A percentile compares a stretch with the other conserved stretches of the same genome.
Conservation (phyloP, 2,329 filamentous ascomycete species). For the Beauveria brongniartii region DNA sequence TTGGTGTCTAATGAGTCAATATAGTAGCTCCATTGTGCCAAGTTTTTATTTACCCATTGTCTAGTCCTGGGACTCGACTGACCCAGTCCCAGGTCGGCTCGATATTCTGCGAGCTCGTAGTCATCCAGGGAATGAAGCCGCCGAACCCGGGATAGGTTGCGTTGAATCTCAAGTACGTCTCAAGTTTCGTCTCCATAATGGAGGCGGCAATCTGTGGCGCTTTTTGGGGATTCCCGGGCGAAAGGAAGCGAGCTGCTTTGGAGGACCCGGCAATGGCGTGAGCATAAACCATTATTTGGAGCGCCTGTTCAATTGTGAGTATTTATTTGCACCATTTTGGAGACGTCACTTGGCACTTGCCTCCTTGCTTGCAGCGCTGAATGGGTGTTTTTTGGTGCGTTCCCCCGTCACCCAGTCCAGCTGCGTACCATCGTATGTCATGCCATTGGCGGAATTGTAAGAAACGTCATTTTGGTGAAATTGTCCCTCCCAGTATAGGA, state of each 20-base stretch:
- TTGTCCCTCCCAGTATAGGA: conserved; percentile 36
- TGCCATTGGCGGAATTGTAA: conserved; percentile 33
- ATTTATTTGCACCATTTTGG: neutral
- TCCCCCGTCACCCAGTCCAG: conserved; percentile 30
- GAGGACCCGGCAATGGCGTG: conserved; percentile 30
- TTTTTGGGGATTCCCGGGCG: conserved; percentile 22
- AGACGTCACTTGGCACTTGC: conserved; percentile 8
- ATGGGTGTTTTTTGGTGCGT: conserved; percentile 26
- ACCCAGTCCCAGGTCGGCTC: conserved; percentile 29
- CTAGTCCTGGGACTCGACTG: conserved; percentile 30
- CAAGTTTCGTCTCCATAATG: conserved; percentile 30
- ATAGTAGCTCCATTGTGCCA: no score
- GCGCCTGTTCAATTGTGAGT: conserved; percentile 19
- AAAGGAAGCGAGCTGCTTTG: conserved; percentile 31
- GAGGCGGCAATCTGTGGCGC: conserved; percentile 26
- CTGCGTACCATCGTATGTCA: conserved; percentile 33
- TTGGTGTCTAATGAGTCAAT: neutral
- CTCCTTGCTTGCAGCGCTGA: conserved; percentile 32
- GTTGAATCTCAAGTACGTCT: conserved; percentile 32
- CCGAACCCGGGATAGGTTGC: conserved; percentile 32
- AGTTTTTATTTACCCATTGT: conserved; percentile 26
- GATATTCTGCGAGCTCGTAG: conserved; percentile 22
- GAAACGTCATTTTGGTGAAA: conserved; percentile 33
- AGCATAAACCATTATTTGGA: conserved; percentile 36
- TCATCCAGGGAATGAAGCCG: conserved; percentile 33